phyloP scores from a whole-genome alignment of 345 rosid genomes.

The Abelmoschus esculentus region DNA sequence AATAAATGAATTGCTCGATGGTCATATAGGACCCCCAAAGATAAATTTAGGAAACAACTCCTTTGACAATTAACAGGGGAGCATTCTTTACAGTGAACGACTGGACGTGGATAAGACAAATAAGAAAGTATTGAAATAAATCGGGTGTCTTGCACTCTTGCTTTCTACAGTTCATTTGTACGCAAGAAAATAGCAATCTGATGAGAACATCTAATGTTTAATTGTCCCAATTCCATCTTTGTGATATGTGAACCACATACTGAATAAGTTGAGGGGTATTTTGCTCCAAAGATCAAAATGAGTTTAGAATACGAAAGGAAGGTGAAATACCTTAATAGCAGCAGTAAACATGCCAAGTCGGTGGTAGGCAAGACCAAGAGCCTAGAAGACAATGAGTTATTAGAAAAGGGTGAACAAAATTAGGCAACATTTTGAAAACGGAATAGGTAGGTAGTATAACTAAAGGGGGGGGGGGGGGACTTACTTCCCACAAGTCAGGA shows the following conservation, averaged over 20 bases:
- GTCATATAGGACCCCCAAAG: neutral
- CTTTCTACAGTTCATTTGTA: neutral
- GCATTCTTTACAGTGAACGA: neutral
- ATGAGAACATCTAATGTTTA: neutral
- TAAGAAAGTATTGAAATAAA: neutral
- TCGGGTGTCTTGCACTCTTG: neutral
- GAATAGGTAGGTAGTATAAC: neutral
- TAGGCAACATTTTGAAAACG: neutral
- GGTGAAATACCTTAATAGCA: slow-evolving; percentile 62
- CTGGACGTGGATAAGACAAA: neutral
- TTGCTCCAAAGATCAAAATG: neutral
- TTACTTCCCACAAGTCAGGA: slow-evolving; percentile 89
- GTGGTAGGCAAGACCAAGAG: slow-evolving; percentile 89
- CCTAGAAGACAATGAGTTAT: slow-evolving; percentile 31
- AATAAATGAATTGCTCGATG: slow-evolving; percentile 4
- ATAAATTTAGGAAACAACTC: slow-evolving; percentile 2
- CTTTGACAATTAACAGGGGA: neutral
- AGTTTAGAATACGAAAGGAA: slow-evolving; percentile 2
- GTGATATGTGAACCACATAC: neutral
- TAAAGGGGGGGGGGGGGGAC: slow-evolving; percentile 5
- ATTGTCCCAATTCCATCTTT: neutral
- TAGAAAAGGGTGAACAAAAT: neutral
- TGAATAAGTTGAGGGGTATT: neutral
- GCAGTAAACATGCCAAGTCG: slow-evolving; percentile 94
- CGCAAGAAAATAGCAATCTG: neutral